phyloP scores from a whole-genome alignment of 192 early-diverging fungal genomes.

The Rhizophagus clarus region DNA sequence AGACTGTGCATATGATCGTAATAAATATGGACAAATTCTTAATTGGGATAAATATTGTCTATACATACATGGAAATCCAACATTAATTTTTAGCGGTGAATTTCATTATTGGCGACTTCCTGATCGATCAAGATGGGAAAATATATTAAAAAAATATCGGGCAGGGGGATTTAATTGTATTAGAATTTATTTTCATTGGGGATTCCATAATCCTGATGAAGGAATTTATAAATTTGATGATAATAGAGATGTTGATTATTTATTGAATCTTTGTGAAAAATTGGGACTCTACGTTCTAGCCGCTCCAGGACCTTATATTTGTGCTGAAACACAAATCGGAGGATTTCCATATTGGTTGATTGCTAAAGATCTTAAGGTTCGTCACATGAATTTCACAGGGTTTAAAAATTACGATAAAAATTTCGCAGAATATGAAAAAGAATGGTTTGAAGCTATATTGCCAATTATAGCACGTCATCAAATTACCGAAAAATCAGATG shows the following conservation, averaged over 20 bases:
- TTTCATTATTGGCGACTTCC: slow-evolving; percentile 91
- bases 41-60: slow-evolving; percentile 73
- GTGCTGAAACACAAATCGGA: slow-evolving; percentile 75
- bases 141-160: slow-evolving; percentile 70
- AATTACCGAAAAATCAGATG: slow-evolving; percentile 60
- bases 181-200: slow-evolving; percentile 91
- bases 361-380: slow-evolving; percentile 69
- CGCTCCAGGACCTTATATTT: slow-evolving; percentile 84
- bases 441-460: slow-evolving; percentile 77
- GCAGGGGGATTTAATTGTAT: slow-evolving; percentile 76
- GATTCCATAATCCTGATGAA: slow-evolving; percentile 76
- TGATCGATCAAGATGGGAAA: slow-evolving; percentile 62
- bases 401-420: slow-evolving; percentile 69
- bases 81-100: slow-evolving; percentile 71
- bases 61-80: slow-evolving; percentile 65
- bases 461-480: slow-evolving; percentile 79
- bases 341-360: slow-evolving; percentile 80
- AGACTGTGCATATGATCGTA: slow-evolving; percentile 43
- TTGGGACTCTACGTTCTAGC: slow-evolving; percentile 78
- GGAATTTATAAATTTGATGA: slow-evolving; percentile 76
- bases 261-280: slow-evolving; percentile 74
- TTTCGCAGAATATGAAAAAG: slow-evolving; percentile 69
- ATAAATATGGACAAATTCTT: slow-evolving; percentile 49
- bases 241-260: slow-evolving; percentile 68
- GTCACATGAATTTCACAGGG: slow-evolving; percentile 68